Percentiles rank a stretch among this genome's conserved stretches.
Conservation (phyloP, 305 asterid species). For the Fraxinus latifolia region DNA sequence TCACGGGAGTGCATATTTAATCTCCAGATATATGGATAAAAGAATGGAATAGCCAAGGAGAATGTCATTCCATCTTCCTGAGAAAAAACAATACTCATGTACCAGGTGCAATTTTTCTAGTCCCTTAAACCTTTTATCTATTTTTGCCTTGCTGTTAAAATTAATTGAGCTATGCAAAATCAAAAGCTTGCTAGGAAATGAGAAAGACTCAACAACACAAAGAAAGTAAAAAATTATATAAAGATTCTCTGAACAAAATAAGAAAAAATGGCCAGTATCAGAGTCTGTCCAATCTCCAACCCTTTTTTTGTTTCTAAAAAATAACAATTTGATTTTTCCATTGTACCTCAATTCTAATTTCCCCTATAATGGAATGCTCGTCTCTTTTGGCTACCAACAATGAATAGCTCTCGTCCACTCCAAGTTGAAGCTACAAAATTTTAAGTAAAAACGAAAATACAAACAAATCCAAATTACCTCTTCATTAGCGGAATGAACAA, state of each 20-base stretch:
- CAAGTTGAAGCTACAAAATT: conserved; percentile 63
- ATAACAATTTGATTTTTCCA: background rate
- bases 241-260: background rate
- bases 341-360: conserved; percentile 63
- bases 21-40: background rate
- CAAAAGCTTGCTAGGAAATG: background rate
- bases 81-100: background rate
- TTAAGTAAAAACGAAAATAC: background rate
- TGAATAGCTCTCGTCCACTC: conserved; percentile 85
- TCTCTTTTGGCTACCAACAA: conserved; percentile 54
- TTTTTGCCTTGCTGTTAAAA: background rate
- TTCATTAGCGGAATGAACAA: conserved; percentile 55
- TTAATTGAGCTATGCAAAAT: background rate
- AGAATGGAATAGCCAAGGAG: background rate
- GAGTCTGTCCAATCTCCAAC: background rate
- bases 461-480: conserved; percentile 41
- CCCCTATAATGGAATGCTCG: conserved; percentile 57
- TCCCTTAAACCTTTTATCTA: background rate
- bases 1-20: background rate
- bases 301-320: background rate
- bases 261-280: background rate
- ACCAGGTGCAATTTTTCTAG: background rate
- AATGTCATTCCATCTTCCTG: background rate
- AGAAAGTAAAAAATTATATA: background rate
- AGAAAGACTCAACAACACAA: background rate